Conservation (phyloP, 208 protist genomes). For the Strigomonas galati region DNA sequence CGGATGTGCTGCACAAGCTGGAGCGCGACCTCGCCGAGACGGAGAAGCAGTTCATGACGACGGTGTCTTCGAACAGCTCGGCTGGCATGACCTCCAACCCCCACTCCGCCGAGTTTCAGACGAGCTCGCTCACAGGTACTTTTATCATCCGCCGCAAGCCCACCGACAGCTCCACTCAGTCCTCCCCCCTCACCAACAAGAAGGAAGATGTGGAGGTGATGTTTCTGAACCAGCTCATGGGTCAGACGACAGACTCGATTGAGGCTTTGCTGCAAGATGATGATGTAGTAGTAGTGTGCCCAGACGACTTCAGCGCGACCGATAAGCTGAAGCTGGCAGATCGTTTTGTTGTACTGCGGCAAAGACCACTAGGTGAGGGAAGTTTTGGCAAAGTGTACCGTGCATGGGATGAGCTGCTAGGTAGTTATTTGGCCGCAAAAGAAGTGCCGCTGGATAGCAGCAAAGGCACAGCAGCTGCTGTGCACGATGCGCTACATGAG, state of each 20-base stretch:
- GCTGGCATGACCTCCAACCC: too few species aligned
- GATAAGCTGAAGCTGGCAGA: constrained; percentile 42
- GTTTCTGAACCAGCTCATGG: neutral
- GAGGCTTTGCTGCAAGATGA: constrained; percentile 42
- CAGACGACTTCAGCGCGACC: constrained; percentile 41
- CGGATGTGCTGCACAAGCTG: too few species aligned
- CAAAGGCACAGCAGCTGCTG: constrained; percentile 22
- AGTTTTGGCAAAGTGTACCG: constrained; percentile 54
- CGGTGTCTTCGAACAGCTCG: too few species aligned
- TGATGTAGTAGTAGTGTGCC: constrained; percentile 61
- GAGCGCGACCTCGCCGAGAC: too few species aligned
- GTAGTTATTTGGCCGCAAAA: constrained; percentile 67
- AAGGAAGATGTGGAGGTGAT: too few species aligned
- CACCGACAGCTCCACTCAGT: too few species aligned
- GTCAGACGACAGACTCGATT: constrained; percentile 11
- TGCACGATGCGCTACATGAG: constrained; percentile 43
- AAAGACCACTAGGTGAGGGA: constrained; percentile 34
- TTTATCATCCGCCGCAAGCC: too few species aligned
- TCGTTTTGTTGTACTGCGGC: constrained; percentile 43
- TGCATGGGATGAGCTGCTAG: constrained; percentile 55
- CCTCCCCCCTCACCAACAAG: too few species aligned
- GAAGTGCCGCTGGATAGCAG: constrained; percentile 42
- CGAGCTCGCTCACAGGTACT: too few species aligned
- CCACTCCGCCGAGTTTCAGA: too few species aligned
- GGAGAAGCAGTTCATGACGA: too few species aligned